phyloP scores from a whole-genome alignment of 495 filamentous ascomycete species.

The Chaetomium fimeti region DNA sequence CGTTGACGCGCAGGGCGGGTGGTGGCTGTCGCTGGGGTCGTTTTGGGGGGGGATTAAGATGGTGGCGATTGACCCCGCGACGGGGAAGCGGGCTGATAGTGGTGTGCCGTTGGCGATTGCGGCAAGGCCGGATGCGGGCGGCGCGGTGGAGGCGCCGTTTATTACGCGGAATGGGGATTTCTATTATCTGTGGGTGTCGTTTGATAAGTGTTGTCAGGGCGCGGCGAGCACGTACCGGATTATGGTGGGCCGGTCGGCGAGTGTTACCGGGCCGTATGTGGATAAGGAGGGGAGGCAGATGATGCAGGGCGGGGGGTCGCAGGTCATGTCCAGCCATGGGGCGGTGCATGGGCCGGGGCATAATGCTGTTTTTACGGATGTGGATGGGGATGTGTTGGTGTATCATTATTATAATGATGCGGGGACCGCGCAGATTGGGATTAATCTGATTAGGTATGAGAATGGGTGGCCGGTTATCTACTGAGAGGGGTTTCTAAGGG shows the following conservation, averaged over 20 bases:
- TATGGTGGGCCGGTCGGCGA: slow-evolving; percentile 16
- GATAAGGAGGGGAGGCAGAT: slow-evolving; percentile 11
- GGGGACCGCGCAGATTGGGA: slow-evolving; percentile 10
- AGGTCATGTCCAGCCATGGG: slow-evolving; percentile 17
- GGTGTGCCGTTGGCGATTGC: slow-evolving; percentile 4
- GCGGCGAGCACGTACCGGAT: slow-evolving; percentile 17
- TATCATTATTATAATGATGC: slow-evolving; percentile 17
- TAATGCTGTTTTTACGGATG: slow-evolving; percentile 8
- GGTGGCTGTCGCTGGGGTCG: slow-evolving; percentile 16
- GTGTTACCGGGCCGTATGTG: slow-evolving; percentile 15
- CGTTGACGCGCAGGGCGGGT: slow-evolving; percentile 13
- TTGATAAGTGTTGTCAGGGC: slow-evolving; percentile 13
- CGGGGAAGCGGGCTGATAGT: slow-evolving; percentile 10
- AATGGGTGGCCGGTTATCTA: slow-evolving; percentile 17
- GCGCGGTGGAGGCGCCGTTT: slow-evolving; percentile 13
- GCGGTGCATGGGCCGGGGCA: slow-evolving; percentile 11
- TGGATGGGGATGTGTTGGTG: slow-evolving; percentile 10
- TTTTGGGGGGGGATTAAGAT: slow-evolving; percentile 18
- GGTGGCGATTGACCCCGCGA: neutral
- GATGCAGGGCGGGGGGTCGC: slow-evolving; percentile 15
- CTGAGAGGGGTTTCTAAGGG: neutral
- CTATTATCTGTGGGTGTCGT: slow-evolving; percentile 16
- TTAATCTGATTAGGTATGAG: slow-evolving; percentile 10
- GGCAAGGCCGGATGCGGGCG: neutral
- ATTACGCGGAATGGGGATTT: slow-evolving; percentile 8